Evolutionary conservation across 768 basidiomycete genomes (phyloP).

Genomic region (Tulasnella sp.): DNA sequence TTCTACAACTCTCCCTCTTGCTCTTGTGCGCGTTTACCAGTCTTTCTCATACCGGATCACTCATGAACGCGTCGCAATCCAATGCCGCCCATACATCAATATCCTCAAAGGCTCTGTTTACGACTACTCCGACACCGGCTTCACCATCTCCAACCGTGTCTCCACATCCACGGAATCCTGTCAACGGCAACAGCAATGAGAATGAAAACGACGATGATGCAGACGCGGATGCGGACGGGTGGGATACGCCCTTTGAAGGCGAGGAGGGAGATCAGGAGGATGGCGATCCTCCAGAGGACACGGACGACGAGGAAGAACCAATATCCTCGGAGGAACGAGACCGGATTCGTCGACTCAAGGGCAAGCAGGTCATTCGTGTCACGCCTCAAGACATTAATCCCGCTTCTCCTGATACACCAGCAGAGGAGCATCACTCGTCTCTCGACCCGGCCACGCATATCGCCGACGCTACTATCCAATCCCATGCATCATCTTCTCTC

Average conservation of each 20-base stretch:
- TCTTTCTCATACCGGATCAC: too few species aligned
- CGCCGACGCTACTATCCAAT: not conserved
- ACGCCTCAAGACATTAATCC: slow-evolving; percentile 18
- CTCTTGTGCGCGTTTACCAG: too few species aligned
- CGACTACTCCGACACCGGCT: too few species aligned
- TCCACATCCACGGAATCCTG: not conserved
- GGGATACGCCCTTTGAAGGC: slow-evolving; percentile 28
- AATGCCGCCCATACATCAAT: too few species aligned
- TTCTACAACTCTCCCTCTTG: too few species aligned
- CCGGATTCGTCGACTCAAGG: slow-evolving; percentile 6
- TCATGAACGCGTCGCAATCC: too few species aligned
- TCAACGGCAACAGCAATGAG: not conserved
- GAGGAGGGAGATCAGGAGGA: not conserved
- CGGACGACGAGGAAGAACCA: not conserved
- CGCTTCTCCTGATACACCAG: not conserved
- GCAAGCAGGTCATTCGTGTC: slow-evolving; percentile 9
- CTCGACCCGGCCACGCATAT: not conserved
- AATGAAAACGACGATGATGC: slow-evolving; percentile 20
- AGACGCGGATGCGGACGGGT: slow-evolving; percentile 28
- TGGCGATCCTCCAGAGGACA: not conserved
- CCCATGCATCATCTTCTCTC: not conserved
- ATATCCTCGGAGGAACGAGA: slow-evolving; percentile 24
- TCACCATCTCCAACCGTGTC: too few species aligned
- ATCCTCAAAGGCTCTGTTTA: too few species aligned
- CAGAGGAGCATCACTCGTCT: not conserved